These are phyloP conservation scores for Malassezia sympodialis DNA, from an alignment of 1,284 basidiomycete genomes.

Conservation along the genomic window DNA sequence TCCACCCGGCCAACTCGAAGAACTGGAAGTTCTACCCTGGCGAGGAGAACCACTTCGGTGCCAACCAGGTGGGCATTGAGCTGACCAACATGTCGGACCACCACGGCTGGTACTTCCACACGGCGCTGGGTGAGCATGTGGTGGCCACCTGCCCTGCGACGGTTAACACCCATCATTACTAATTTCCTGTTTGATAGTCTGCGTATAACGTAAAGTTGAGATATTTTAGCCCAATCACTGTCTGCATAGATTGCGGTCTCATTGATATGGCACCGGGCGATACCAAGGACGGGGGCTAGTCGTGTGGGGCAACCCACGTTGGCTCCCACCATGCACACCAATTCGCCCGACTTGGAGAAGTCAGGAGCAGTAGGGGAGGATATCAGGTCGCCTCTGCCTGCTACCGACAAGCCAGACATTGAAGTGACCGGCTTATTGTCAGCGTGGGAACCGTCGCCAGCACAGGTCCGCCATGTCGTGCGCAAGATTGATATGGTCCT, in stretches of 20 bases:
- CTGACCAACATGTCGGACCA: slow-evolving; percentile 1
- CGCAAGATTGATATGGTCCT: slow-evolving; percentile 41
- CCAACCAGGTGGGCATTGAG: slow-evolving; percentile 19
- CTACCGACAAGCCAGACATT: neutral
- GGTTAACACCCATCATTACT: neutral
- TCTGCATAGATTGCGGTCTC: neutral
- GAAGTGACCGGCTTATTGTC: neutral
- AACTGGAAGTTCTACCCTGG: slow-evolving; percentile 28
- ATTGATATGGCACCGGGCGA: neutral
- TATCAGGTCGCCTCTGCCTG: neutral
- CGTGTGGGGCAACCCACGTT: neutral
- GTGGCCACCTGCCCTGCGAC: neutral
- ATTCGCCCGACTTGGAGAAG: neutral
- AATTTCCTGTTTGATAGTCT: neutral
- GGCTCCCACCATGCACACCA: neutral
- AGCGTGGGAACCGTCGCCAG: neutral
- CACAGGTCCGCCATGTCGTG: slow-evolving; percentile 17
- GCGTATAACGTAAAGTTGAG: neutral
- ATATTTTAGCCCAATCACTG: neutral
- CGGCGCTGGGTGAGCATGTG: neutral
- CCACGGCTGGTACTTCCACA: slow-evolving; percentile 7
- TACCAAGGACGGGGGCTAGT: neutral
- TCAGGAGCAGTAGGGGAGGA: neutral
- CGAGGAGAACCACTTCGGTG: slow-evolving; percentile 34
- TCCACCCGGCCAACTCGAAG: slow-evolving; percentile 25